Evolutionary conservation across 768 basidiomycete species (phyloP).

Genomic region (Aureoboletus auriporus): DNA sequence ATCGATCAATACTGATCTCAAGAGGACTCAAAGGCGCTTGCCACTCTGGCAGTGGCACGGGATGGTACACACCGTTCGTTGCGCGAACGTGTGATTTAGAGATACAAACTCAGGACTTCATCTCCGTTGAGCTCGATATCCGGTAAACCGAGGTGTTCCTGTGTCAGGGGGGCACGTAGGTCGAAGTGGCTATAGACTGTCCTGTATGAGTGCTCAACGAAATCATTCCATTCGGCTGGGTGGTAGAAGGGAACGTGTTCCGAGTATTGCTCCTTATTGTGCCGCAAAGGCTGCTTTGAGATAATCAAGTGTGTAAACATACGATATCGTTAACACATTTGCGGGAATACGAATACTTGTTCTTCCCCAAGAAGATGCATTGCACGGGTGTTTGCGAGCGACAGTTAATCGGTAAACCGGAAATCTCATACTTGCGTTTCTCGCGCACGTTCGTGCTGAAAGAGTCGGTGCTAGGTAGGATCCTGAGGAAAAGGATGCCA

Average conservation of each 20-base stretch:
- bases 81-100: conserved; percentile 25
- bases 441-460: conserved; percentile 1
- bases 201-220: conserved; percentile 11
- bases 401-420: conserved; percentile 7
- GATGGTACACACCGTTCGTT: conserved; percentile 10
- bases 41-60: conserved; percentile 12
- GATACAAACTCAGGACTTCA: conserved; percentile 19
- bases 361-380: conserved; percentile 5
- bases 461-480: not conserved
- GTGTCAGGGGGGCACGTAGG: conserved; percentile 10
- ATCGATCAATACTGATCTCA: conserved; percentile 20
- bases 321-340: conserved; percentile 3
- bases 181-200: conserved; percentile 24
- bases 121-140: conserved; percentile 24
- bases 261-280: conserved; percentile 10
- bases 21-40: conserved; percentile 1
- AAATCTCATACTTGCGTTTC: conserved; percentile 3
- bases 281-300: conserved; percentile 8
- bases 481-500: not conserved
- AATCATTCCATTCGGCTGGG: conserved; percentile 13
- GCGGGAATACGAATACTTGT: conserved; percentile 16
- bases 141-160: conserved; percentile 29
- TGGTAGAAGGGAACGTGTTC: conserved; percentile 4
- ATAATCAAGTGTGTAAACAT: conserved; percentile 11
- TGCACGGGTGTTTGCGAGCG: conserved; percentile 11